These are phyloP conservation scores for Beauveria asiatica DNA, from an alignment of 2,329 filamentous ascomycete genomes.

Conservation along the genomic window DNA sequence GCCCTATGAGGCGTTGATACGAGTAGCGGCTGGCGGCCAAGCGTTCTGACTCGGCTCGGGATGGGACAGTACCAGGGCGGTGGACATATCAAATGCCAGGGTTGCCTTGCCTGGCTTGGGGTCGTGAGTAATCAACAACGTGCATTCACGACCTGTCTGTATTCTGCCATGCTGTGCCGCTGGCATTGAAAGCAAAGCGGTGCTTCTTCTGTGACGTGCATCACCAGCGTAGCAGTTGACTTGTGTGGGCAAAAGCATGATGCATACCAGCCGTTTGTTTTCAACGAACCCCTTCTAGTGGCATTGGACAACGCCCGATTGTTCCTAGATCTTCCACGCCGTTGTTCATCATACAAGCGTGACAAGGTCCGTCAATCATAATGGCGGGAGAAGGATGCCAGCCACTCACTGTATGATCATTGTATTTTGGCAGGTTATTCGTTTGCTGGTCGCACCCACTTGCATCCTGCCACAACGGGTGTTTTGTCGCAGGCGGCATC, in stretches of 20 bases:
- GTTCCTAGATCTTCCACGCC: background rate
- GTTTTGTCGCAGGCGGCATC: background rate
- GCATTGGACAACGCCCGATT: background rate
- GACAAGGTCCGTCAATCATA: background rate
- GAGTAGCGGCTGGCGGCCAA: background rate
- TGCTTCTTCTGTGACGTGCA: background rate
- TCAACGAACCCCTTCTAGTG: background rate
- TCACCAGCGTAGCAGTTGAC: background rate
- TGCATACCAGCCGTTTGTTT: background rate
- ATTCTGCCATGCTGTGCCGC: too few species aligned
- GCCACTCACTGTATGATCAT: background rate
- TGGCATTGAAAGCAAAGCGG: background rate
- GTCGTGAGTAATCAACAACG: too few species aligned
- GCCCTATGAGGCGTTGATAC: background rate
- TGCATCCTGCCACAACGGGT: background rate
- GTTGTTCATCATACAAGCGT: background rate
- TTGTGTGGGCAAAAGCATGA: background rate
- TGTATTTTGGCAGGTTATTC: background rate
- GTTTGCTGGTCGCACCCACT: background rate
- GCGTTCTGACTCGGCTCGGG: background rate
- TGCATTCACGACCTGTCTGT: too few species aligned
- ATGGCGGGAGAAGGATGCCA: background rate
- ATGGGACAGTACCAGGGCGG: background rate
- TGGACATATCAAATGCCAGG: background rate
- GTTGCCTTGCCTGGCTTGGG: too few species aligned